A percentile compares a stretch with the other conserved stretches of the same genome.
Evolutionary conservation across 345 rosid genomes (phyloP).

Genomic region (Boechera retrofracta): DNA sequence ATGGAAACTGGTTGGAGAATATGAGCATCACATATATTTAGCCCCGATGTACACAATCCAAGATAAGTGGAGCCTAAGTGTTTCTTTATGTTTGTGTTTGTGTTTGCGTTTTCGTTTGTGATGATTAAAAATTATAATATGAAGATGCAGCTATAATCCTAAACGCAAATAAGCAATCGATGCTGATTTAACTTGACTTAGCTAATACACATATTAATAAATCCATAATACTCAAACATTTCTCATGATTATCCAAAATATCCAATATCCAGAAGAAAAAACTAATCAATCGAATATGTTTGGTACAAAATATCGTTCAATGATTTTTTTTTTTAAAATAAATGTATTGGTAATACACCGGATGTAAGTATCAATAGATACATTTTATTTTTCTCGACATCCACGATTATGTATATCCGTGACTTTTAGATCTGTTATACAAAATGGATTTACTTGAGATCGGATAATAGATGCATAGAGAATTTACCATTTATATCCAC

Average conservation of each 20-base stretch:
- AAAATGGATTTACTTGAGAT: background rate
- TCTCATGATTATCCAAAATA: background rate
- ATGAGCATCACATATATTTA: background rate
- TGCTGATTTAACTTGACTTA: background rate
- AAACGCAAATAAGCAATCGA: background rate
- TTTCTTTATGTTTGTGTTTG: too few relatives aligned
- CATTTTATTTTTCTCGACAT: background rate
- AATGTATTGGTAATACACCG: too few relatives aligned
- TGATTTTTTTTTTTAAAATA: too few relatives aligned
- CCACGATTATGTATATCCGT: background rate
- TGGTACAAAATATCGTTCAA: too few relatives aligned
- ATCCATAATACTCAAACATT: background rate
- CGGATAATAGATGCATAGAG: background rate
- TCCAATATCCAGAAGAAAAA: background rate
- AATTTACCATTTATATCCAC: background rate
- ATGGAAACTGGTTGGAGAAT: background rate
- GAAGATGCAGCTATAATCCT: too few relatives aligned
- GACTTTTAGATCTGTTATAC: slow-evolving; percentile 1
- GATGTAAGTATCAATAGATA: background rate
- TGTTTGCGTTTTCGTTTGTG: too few relatives aligned
- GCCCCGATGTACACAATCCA: too few relatives aligned
- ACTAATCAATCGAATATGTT: background rate
- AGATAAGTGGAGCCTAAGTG: too few relatives aligned
- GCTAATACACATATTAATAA: background rate
- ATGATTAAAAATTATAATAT: too few relatives aligned